Conservation (phyloP, 805 yeast genomes). For the Cyberlindnera nakhonratchasimensis region DNA sequence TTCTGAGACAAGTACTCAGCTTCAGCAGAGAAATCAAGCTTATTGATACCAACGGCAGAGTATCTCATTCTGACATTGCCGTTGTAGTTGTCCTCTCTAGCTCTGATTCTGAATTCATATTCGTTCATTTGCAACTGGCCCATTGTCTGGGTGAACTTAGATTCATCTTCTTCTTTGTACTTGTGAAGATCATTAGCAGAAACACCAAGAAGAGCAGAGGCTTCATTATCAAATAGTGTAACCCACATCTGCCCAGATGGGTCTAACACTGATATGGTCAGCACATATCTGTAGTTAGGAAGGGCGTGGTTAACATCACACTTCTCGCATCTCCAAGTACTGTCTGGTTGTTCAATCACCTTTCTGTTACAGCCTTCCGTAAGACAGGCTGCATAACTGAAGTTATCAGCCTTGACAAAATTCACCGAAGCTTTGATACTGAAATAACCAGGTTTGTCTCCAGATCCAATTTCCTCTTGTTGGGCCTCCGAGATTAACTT, state of each 20-base stretch:
- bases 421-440: conserved; percentile 70
- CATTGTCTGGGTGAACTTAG: conserved; percentile 43
- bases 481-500: conserved; percentile 65
- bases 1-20: conserved; percentile 49
- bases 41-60: conserved; percentile 52
- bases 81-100: conserved; percentile 79
- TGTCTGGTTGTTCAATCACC: conserved; percentile 68
- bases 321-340: conserved; percentile 90
- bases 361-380: conserved; percentile 78
- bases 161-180: conserved; percentile 44
- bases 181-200: conserved; percentile 55
- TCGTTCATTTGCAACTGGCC: conserved; percentile 60
- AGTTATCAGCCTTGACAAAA: conserved; percentile 67
- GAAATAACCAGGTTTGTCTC: conserved; percentile 79
- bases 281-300: conserved; percentile 77
- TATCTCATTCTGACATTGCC: conserved; percentile 75
- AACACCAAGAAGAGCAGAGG: conserved; percentile 60
- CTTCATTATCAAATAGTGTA: conserved; percentile 84
- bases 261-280: conserved; percentile 77
- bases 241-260: conserved; percentile 81
- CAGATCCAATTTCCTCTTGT: conserved; percentile 63
- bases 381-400: conserved; percentile 88
- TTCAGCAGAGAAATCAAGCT: conserved; percentile 56
- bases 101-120: conserved; percentile 72
- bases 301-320: conserved; percentile 67